Base-by-base conservation (phyloP, 2,329 filamentous ascomycete species). In the Hirsutella rhossiliensis region DNA sequence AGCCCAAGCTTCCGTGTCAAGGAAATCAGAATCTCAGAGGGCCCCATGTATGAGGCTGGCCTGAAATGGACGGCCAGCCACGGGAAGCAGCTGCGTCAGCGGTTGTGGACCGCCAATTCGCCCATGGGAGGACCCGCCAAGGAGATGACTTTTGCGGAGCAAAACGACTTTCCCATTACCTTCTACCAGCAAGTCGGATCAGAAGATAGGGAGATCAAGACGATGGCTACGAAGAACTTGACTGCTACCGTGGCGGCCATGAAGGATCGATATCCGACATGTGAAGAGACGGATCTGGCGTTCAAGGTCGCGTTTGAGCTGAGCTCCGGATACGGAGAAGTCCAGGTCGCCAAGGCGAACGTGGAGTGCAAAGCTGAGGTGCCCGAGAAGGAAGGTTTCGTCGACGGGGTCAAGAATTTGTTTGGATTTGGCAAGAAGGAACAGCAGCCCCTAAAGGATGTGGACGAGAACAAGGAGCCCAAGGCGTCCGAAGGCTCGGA, bases 1-100 rank as follows among this genome's bases (percentile, higher is more conserved):
- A 96, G 87, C 65, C 88, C 90, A 36, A 90, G 85, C 61, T 98
- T 98, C 79, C 83, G 88, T 48, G 92, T 98, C 59, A 98, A 97
- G 73, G 92, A 97, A 59, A 98, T 98, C 52, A 76, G 85, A 47
- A 78, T 85, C 42, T 75, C 71, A n/a, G 92, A 98, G 55, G 78
- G 76, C 19, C 76, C 85, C 37, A 73, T 73, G 38, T 96, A 92
- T 60, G 70, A 80, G 2, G 75, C 84, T 27, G 80, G 80, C 45
- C 75, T 95, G 55, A 84, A 82, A 61, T 95, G 87, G 77, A 77
- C 69, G 32, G 71, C 69, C 47, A 72, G 77, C 45, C 79, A 84
- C 49, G 75, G 77, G 36, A 85, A 90, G 67, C 69, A 78, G 42
- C 78, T 82, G 56, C 78, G 82, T 54, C 87, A 95, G 67, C 84